Evolutionary conservation across 345 rosid genomes (phyloP).

Genomic region (Eucalyptus marginata): DNA sequence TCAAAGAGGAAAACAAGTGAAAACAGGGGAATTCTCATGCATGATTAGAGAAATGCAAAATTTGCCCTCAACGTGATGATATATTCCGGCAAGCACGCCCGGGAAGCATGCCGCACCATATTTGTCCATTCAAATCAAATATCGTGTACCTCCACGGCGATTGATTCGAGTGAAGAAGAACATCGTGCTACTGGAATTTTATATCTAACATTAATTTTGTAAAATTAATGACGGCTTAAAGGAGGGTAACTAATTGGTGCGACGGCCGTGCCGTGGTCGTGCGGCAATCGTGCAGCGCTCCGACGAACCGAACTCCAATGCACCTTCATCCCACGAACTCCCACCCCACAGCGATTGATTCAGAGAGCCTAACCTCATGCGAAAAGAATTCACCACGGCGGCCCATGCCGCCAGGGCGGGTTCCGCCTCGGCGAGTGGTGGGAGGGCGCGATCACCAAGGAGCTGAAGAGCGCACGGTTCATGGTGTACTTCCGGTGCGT

Average conservation of each 20-base stretch:
- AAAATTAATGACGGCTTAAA: not conserved
- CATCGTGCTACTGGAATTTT: not conserved
- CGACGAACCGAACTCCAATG: too few relatives aligned
- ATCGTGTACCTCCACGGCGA: not conserved
- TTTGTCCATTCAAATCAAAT: not conserved
- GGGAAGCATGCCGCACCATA: not conserved
- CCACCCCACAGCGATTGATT: too few relatives aligned
- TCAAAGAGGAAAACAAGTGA: too few relatives aligned
- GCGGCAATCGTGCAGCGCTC: too few relatives aligned
- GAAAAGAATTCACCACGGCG: too few relatives aligned
- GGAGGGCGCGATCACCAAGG: constrained; percentile 1
- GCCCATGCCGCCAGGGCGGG: not conserved
- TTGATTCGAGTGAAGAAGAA: not conserved
- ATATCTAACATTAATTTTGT: too few relatives aligned
- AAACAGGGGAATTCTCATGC: not conserved
- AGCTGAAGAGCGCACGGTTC: not conserved
- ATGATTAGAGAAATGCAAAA: not conserved
- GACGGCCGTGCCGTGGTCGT: too few relatives aligned
- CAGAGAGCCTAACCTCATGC: too few relatives aligned
- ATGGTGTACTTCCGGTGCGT: not conserved
- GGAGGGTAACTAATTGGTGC: not conserved
- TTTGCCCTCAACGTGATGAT: not conserved
- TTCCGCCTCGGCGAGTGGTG: constrained; percentile 1
- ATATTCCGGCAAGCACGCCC: not conserved
- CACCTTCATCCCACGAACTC: too few relatives aligned